phyloP scores from a whole-genome alignment of 352 stramenopile genomes.

The Phytophthora megakarya region DNA sequence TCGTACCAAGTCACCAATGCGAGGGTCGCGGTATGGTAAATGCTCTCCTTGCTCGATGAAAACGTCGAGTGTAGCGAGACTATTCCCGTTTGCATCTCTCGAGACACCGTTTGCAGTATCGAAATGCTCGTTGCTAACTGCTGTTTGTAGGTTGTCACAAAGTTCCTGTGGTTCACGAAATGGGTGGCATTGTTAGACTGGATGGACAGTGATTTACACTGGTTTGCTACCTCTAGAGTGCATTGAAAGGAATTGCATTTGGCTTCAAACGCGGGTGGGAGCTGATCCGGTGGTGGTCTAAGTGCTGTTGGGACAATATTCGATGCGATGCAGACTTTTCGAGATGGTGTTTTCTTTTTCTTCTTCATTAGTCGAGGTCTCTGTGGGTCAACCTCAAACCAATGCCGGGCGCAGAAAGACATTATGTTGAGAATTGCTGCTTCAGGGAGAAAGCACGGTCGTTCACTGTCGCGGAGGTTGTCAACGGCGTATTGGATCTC shows the following conservation, averaged over 20 bases:
- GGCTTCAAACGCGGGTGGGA: conserved; percentile 33
- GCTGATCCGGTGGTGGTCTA: conserved; percentile 36
- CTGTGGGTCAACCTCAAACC: conserved; percentile 44
- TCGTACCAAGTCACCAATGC: conserved; percentile 49
- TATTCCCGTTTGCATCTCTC: conserved; percentile 28
- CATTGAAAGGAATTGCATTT: conserved; percentile 39
- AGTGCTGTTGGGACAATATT: conserved; percentile 28
- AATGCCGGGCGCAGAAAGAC: conserved; percentile 59
- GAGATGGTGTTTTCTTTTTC: conserved; percentile 9
- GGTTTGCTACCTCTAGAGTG: conserved; percentile 38
- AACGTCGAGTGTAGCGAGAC: conserved; percentile 47
- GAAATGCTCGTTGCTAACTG: conserved; percentile 31
- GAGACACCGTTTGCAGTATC: conserved; percentile 39
- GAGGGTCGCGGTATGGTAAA: conserved; percentile 55
- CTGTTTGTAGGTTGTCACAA: conserved; percentile 27
- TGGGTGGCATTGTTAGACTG: background rate
- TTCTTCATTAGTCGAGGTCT: background rate
- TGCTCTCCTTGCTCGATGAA: conserved; percentile 50
- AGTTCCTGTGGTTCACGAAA: conserved; percentile 19
- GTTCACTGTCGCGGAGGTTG: conserved; percentile 33
- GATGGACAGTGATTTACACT: background rate
- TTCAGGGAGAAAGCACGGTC: conserved; percentile 35
- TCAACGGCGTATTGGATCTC: conserved; percentile 41
- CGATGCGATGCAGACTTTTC: background rate
- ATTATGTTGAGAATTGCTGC: conserved; percentile 46